phyloP scores from a whole-genome alignment of 2,329 filamentous ascomycete species.

The Emericellopsis cladophorae region DNA sequence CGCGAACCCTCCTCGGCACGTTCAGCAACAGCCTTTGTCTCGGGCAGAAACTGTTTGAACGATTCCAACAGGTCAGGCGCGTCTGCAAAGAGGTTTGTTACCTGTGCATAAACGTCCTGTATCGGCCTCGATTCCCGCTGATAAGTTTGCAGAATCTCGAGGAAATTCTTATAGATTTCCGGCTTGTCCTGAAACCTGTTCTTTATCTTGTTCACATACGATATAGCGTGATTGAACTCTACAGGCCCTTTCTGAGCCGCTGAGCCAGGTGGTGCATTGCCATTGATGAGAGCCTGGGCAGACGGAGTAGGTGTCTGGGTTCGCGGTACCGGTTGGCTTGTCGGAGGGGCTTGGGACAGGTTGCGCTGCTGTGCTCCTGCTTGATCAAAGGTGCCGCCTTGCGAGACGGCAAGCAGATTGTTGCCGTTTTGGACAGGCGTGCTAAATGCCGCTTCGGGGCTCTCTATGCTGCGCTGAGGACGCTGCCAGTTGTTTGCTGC shows the following conservation, averaged over 20 bases:
- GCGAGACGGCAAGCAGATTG: conserved; percentile 35
- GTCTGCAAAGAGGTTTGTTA: conserved; percentile 84
- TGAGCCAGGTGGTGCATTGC: conserved; percentile 24
- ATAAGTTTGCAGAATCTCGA: conserved; percentile 96
- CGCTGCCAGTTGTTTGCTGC: conserved; percentile 35
- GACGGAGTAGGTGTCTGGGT: conserved; percentile 49
- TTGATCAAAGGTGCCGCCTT: conserved; percentile 23
- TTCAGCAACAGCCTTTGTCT: conserved; percentile 49
- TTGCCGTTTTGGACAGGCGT: conserved; percentile 39
- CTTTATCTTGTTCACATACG: conserved; percentile 99
- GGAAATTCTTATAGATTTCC: conserved; percentile 98
- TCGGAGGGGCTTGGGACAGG: conserved; percentile 16
- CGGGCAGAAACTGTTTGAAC: conserved; percentile 96
- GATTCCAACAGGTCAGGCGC: conserved; percentile 93
- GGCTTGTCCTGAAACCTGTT: conserved; percentile 95
- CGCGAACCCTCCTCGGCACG: conserved; percentile 21
- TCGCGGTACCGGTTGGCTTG: conserved; percentile 31
- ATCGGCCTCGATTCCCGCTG: conserved; percentile 97
- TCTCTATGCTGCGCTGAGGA: conserved; percentile 33
- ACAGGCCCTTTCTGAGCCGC: conserved; percentile 63
- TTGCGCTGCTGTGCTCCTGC: conserved; percentile 16
- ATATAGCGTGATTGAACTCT: conserved; percentile 98
- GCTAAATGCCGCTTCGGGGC: conserved; percentile 49
- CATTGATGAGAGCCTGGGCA: conserved; percentile 48
- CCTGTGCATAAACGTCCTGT: conserved; percentile 94